Evolutionary conservation across 805 yeast genomes (phyloP), one percentile per base, ranked within the genome.

Genomic region (Cyberlindnera euphorbiae): DNA sequence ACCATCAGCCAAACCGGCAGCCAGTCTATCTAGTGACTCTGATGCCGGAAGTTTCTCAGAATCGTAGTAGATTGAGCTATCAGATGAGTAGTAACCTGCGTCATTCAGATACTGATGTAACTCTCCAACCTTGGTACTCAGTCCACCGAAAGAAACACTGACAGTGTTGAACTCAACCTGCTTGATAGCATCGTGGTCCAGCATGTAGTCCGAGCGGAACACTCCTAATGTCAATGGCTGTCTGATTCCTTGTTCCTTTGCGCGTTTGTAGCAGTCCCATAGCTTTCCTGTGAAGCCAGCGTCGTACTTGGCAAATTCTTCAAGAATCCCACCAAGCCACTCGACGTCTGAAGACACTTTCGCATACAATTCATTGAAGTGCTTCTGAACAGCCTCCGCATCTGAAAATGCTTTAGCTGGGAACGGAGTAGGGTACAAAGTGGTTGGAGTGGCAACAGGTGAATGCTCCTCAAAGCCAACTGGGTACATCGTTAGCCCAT

Each of bases 81-180:
- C 66, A 5, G 62, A 52, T 15, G 63, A 47, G 52, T 83, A 84
- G n/a, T 60, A 58, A 3, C 88, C 88, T 7, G 65, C 52, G 4
- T 60, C 53, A 54, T 83, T 82, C 52, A 82, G 60, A 49, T 73
- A 85, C 15, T 69, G 59, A 59, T 93, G 98, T 38, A 86, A 64
- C 46, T 75, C 67, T 15, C 93, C 83, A 17, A 86, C 90, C 55
- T 81, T 83, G 11, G 87, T 58, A 2, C 95, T 81, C 38, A 93
- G 67, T 0, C 95, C 97, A 15, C 95, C 96, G 64, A 93, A 93
- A 1, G 97, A 89, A 4, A 90, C 96, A 51, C 96, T 83, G 4
- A 93, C 86, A 1, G 98, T 89, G 61, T 93, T 93, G 65, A 90
- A 90, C 59, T 93, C 99, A 34, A 93, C 93, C 60, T 93, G 98